Percentiles rank a stretch among this genome's conserved stretches.
Conservation (phyloP, 768 basidiomycete genomes). For the Boletales sp. region DNA sequence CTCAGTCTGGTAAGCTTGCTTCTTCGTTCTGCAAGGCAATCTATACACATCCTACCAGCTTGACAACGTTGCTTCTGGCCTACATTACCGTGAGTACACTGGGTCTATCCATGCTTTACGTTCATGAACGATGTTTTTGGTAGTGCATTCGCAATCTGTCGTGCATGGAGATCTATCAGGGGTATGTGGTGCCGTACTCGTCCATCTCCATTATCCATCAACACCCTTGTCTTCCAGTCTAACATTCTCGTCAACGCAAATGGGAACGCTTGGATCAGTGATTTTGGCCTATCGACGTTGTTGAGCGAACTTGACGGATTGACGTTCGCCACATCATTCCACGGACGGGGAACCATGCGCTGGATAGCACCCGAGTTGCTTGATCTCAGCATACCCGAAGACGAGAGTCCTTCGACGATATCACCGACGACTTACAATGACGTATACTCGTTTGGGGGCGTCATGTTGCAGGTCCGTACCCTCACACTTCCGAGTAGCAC, state of each 20-base stretch:
- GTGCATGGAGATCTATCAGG: slow-evolving; percentile 20
- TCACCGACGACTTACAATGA: slow-evolving; percentile 4
- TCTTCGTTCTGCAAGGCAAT: background rate
- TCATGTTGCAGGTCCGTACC: slow-evolving; percentile 17
- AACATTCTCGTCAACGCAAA: slow-evolving; percentile 40
- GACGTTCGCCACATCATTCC: slow-evolving; percentile 17
- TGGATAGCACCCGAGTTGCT: slow-evolving; percentile 20
- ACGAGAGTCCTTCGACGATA: background rate
- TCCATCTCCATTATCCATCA: background rate
- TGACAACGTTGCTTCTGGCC: slow-evolving; percentile 7
- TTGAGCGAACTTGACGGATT: slow-evolving; percentile 5
- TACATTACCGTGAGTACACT: slow-evolving; percentile 11
- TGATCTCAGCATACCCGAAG: background rate
- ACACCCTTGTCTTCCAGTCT: slow-evolving; percentile 21
- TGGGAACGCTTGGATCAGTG: slow-evolving; percentile 37
- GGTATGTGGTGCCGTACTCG: background rate
- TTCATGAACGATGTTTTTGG: background rate
- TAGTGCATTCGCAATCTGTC: slow-evolving; percentile 17
- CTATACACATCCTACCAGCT: slow-evolving; percentile 1
- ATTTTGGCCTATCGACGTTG: slow-evolving; percentile 39
- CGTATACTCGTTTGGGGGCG: slow-evolving; percentile 19
- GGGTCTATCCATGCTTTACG: background rate
- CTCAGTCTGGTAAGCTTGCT: background rate
- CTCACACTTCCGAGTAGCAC: background rate
- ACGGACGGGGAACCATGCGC: slow-evolving; percentile 10